Evolutionary conservation across 148 eudicot species (phyloP), one percentile per base, ranked within the genome.

Genomic region (Camellia sinensis): DNA sequence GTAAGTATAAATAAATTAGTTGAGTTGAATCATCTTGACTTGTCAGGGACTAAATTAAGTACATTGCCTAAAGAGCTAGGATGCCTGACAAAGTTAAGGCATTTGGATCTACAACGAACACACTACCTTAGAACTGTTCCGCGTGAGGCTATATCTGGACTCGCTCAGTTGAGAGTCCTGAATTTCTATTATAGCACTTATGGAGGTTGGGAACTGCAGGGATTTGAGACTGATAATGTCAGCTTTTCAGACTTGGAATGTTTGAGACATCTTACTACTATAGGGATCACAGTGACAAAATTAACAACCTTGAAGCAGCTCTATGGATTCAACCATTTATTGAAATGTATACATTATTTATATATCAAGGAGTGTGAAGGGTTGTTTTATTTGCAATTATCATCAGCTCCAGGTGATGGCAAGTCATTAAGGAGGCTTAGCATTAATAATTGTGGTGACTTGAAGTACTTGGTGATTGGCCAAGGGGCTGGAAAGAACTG

Each of bases 291-390:
- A 14, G 62, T 76, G 29, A 60, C 83, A 2, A 52, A 68, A 40
- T 60, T 76, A 37, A 29, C 62, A 10, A 4, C 75, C 67, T 52
- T 81, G 63, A 50, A 76, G 45, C 68, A 48, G 64, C 80, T 81
- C 41, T 76, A 64, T n/a, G 75, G 44, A 29, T 75, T 37, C 37
- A 76, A 67, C 22, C 13, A 9, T 44, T 44, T 69, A 44, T 52
- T 69, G n/a, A 70, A 75, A 17, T 81, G 80, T n/a, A 81, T 81
- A 45, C 83, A 76, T 21, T 81, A 76, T 75, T 61, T 81, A 40
- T 76, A 81, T 76, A 81, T 81, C 74, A 76, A 71, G 46, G 79
- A 77, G 60, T 76, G 80, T 76, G 76, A 81, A 18, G 61, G 83
- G 7, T 57, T 81, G 9, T 50, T 15, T 61, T 8, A 12, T 22